A percentile compares a stretch with the other conserved stretches of the same genome.
Evolutionary conservation across 805 yeast species (phyloP).

Genomic region (Candida tammaniensis): DNA sequence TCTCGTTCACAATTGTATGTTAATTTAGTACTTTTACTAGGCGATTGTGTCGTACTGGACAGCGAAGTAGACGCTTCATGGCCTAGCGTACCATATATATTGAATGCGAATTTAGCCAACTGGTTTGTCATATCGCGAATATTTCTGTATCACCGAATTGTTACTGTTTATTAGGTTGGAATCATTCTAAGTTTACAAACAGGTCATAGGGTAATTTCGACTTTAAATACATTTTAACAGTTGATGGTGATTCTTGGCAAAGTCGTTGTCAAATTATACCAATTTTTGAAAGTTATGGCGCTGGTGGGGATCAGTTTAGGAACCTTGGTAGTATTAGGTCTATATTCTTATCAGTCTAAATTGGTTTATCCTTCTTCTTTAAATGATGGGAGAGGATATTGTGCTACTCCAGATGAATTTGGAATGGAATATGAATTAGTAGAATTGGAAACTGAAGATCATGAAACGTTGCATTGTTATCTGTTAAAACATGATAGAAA

Average conservation of each 20-base stretch:
- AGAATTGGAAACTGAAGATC: constrained; percentile 64
- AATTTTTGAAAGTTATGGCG: constrained; percentile 23
- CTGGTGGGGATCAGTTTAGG: constrained; percentile 44
- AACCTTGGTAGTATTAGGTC: constrained; percentile 44
- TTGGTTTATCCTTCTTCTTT: constrained; percentile 82
- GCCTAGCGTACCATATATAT: constrained; percentile 47
- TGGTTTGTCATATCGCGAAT: constrained; percentile 5
- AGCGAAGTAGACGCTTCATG: constrained; percentile 15
- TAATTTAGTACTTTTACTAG: constrained; percentile 10
- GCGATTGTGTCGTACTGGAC: constrained; percentile 11
- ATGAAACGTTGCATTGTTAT: constrained; percentile 63
- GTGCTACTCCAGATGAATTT: constrained; percentile 74
- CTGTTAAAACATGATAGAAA: constrained; percentile 50
- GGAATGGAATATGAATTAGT: constrained; percentile 62
- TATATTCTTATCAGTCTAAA: constrained; percentile 60
- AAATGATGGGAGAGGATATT: constrained; percentile 68
- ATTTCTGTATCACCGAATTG: not conserved
- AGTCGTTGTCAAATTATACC: not conserved
- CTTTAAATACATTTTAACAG: too few relatives aligned
- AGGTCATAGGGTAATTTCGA: too few relatives aligned
- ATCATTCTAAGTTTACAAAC: too few relatives aligned
- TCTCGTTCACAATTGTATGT: constrained; percentile 26
- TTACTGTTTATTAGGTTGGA: not conserved
- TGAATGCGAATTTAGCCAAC: constrained; percentile 56
- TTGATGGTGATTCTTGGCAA: too few relatives aligned